Percentiles rank a stretch among this genome's conserved stretches.
These are phyloP conservation scores for Borovskyia barvae DNA, from an alignment of 208 protist genomes.

Conservation along the genomic window DNA sequence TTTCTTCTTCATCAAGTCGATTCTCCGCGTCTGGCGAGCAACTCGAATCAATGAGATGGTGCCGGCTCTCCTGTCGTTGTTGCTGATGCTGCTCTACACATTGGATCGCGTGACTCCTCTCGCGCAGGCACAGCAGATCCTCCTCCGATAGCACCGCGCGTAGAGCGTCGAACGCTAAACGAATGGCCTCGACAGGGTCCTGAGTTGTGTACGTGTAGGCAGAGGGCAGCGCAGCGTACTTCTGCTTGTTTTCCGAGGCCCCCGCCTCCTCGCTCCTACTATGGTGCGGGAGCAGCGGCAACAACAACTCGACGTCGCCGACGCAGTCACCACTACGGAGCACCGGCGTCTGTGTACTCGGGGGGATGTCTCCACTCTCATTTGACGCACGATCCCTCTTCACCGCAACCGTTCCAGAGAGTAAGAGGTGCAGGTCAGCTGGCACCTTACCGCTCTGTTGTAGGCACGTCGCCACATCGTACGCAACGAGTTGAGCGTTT, in stretches of 20 bases:
- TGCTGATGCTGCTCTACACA: background rate
- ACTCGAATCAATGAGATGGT: background rate
- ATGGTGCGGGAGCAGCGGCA: background rate
- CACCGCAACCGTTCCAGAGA: constrained; percentile 7
- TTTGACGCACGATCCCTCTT: no score
- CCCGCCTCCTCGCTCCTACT: background rate
- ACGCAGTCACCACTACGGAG: constrained; percentile 11
- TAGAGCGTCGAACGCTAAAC: background rate
- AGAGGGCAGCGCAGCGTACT: background rate
- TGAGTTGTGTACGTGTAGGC: constrained; percentile 9
- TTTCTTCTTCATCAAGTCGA: background rate
- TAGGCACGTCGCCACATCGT: background rate
- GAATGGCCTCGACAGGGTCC: constrained; percentile 2
- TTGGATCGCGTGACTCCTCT: constrained; percentile 1
- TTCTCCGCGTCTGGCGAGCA: background rate
- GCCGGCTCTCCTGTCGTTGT: background rate
- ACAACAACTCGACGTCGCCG: constrained; percentile 7
- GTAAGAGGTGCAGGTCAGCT: background rate
- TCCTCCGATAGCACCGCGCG: background rate
- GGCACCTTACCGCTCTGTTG: constrained; percentile 1
- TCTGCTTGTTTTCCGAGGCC: no score
- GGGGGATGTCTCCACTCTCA: no score
- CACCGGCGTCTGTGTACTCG: background rate
- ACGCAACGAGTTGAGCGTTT: background rate
- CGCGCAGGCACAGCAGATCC: background rate